phyloP scores from a whole-genome alignment of 148 eudicot genomes.

The Euryodendron excelsum region DNA sequence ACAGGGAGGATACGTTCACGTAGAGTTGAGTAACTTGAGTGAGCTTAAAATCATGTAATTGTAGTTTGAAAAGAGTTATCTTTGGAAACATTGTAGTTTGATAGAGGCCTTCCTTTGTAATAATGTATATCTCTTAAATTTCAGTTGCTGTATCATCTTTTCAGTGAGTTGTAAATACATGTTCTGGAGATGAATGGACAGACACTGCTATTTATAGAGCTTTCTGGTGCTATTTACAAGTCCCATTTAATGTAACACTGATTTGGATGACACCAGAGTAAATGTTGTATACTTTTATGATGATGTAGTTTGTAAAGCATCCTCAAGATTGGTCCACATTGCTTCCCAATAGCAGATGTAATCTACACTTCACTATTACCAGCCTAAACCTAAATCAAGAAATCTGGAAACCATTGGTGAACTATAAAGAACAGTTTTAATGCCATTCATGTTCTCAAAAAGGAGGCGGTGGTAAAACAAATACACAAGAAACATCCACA shows the following conservation, averaged over 20 bases:
- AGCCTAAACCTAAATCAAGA: not conserved
- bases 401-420: not conserved
- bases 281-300: no score
- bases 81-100: not conserved
- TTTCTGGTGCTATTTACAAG: not conserved
- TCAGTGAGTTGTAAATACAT: not conserved
- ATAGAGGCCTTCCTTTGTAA: not conserved
- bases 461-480: not conserved
- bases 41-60: no score
- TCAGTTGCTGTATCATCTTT: not conserved
- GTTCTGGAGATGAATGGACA: not conserved
- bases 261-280: no score
- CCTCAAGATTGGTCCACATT: no score
- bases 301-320: no score
- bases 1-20: constrained; percentile 82
- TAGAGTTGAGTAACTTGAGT: constrained; percentile 11
- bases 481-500: not conserved
- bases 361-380: no score
- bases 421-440: not conserved
- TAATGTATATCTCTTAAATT: not conserved
- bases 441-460: not conserved
- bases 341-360: no score
- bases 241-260: no score
- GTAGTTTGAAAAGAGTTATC: not conserved
- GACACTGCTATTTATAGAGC: not conserved